Evolutionary conservation across 2,329 filamentous ascomycete genomes (phyloP), one percentile per base, ranked within the genome.

Genomic region (Venturia nashicola): DNA sequence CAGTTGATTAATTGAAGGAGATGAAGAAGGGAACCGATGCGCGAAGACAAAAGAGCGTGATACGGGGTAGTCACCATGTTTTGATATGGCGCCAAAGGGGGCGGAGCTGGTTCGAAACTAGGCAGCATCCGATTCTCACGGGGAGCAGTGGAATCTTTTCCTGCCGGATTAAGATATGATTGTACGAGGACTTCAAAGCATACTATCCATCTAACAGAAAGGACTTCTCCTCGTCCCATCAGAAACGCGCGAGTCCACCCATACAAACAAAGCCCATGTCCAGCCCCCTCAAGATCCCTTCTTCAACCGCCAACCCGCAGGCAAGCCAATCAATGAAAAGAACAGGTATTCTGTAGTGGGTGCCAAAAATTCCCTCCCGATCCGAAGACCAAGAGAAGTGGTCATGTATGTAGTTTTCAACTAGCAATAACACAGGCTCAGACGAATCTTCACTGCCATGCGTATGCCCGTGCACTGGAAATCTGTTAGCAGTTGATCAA

Each of bases 361-460:
- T 46, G 27, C 78, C 86, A 90, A 91, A 91, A 86, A 91, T 91
- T 91, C 88, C 87, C 82, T 82, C 79, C 78, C 83, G 83, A 60
- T 80, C 82, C 80, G 34, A 40, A 39, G 79, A 80, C 82, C 86
- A 84, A 83, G 82, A 78, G 82, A 80, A 80, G 91, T 81, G 81
- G 87, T 90, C 87, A 88, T 70, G 40, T 42, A 72, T 79, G 80
- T 89, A 89, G 87, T 89, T 89, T 89, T 89, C 87, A 90, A 89
- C 86, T 89, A 90, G 88, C 88, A 90, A 90, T 89, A 90, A 90
- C 82, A 83, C 83, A 82, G 84, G 85, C 86, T 91, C 88, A 85
- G 88, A 90, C 86, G 83, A 86, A 86, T 90, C 88, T 85, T 91
- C 87, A 91, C 86, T 87, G 86, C 84, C 84, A 86, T 83, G 83